Evolutionary conservation across 495 filamentous ascomycete species (phyloP), one percentile per base, ranked within the genome.

Genomic region (Penicillium soppii): DNA sequence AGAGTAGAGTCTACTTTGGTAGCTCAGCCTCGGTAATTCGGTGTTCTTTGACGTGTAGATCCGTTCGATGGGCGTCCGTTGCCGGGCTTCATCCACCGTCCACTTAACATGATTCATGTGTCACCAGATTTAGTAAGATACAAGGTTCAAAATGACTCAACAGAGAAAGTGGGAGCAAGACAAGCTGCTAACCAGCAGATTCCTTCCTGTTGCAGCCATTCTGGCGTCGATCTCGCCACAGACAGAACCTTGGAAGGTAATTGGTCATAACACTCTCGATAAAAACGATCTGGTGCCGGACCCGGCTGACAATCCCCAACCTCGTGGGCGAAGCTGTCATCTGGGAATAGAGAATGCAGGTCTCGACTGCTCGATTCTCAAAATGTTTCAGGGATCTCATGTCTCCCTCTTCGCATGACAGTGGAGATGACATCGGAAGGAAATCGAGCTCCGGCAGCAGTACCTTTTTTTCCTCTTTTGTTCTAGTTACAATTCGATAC

Each of bases 401-500:
- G 27, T 32, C 47, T 49, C 36, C 36, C 19, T n/a, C 23, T 40
- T 32, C 46, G 46, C 35, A 38, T 49, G 47, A 41, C 47, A 21
- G 16, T 21, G 26, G 47, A 49, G 17, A 49, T 49, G 47, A 32
- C 36, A 41, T 32, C 37, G 35, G 47, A 32, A 49, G 15, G 37
- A 40, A 49, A 40, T 29, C 12, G 35, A 41, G 26, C 25, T 40
- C 20, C 16, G 9, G 7, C 26, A 32, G 23, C 47, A 4, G 38
- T 21, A 20, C 8, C 16, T 29, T 21, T 49, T 21, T 49, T 30
- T 15, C 23, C 47, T 30, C 9, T 16, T 23, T 13, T 41, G n/a
- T 26, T 7, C 26, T 49, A 32, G 25, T 12, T 7, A 15, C 26
- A 49, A 5, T 2, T 7, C 17, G 27, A 10, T 33, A 8, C 36